Conservation (phyloP, 2,329 filamentous ascomycete species). For the Talaromyces sp. region DNA sequence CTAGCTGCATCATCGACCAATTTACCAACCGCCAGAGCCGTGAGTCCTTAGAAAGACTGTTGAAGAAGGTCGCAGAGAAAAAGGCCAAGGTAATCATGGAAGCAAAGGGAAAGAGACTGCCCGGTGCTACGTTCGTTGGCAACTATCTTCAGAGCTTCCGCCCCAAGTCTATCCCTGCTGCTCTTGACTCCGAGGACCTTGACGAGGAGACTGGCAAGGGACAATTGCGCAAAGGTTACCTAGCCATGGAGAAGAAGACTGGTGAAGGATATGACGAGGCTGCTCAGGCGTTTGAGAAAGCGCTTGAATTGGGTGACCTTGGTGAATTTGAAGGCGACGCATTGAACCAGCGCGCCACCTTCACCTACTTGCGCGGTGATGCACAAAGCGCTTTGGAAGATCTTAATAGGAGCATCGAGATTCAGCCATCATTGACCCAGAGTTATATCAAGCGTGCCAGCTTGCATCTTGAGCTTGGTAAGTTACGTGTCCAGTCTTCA, state of each 20-base stretch:
- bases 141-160: constrained; percentile 99
- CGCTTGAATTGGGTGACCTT: constrained; percentile 75
- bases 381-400: constrained; percentile 78
- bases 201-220: constrained; percentile 75
- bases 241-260: constrained; percentile 79
- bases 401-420: constrained; percentile 86
- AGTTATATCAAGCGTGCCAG: constrained; percentile 98
- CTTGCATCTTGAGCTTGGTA: constrained; percentile 92
- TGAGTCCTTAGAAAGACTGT: constrained; percentile 81
- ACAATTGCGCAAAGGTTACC: constrained; percentile 78
- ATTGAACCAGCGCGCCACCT: constrained; percentile 95
- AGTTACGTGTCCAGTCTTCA: constrained; percentile 27
- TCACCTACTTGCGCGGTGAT: constrained; percentile 87
- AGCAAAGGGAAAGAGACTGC: constrained; percentile 77
- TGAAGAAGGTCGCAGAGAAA: constrained; percentile 95
- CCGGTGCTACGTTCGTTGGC: constrained; percentile 92
- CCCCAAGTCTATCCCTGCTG: constrained; percentile 70
- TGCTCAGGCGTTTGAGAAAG: constrained; percentile 78
- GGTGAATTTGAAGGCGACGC: constrained; percentile 83
- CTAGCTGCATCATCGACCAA: constrained; percentile 97
- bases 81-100: constrained; percentile 88
- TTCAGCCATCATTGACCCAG: constrained; percentile 84
- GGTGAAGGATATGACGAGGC: constrained; percentile 90
- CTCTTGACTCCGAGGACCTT: constrained; percentile 80
- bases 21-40: constrained; percentile 91